phyloP scores from a whole-genome alignment of 75 land plant species.

The Larix kaempferi region DNA sequence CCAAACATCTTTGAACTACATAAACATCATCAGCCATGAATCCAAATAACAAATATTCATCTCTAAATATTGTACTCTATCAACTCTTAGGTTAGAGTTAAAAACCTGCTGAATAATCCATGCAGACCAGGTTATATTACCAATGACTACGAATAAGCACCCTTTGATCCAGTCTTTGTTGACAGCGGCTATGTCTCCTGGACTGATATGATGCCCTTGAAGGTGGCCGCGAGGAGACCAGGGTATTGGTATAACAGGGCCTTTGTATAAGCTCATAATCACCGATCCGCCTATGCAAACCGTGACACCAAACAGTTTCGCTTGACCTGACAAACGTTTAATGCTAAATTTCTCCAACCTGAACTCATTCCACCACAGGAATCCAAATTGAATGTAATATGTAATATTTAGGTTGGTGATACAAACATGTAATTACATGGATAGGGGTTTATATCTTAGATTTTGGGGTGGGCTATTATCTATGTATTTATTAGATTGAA shows the following conservation, averaged over 20 bases:
- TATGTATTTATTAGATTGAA: too few relatives aligned
- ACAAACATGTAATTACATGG: too few relatives aligned
- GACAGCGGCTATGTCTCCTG: neutral
- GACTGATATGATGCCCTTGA: neutral
- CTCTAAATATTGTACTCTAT: neutral
- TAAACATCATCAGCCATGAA: too few relatives aligned
- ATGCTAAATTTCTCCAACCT: neutral
- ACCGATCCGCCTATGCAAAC: neutral
- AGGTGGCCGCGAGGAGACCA: neutral
- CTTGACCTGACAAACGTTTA: neutral
- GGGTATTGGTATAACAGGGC: neutral
- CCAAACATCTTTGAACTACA: too few relatives aligned
- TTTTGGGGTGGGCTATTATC: too few relatives aligned
- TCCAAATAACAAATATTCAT: too few relatives aligned
- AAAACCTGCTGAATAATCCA: neutral
- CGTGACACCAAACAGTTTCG: neutral
- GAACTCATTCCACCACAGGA: too few relatives aligned
- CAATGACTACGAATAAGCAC: neutral
- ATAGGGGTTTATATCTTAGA: too few relatives aligned
- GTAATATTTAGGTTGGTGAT: too few relatives aligned
- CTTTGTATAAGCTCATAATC: neutral
- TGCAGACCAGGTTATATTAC: neutral
- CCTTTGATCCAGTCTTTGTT: neutral
- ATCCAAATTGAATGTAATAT: too few relatives aligned
- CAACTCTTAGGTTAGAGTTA: neutral